phyloP scores from a whole-genome alignment of 1,139 yeast species.

The Candida tunisiensis region DNA sequence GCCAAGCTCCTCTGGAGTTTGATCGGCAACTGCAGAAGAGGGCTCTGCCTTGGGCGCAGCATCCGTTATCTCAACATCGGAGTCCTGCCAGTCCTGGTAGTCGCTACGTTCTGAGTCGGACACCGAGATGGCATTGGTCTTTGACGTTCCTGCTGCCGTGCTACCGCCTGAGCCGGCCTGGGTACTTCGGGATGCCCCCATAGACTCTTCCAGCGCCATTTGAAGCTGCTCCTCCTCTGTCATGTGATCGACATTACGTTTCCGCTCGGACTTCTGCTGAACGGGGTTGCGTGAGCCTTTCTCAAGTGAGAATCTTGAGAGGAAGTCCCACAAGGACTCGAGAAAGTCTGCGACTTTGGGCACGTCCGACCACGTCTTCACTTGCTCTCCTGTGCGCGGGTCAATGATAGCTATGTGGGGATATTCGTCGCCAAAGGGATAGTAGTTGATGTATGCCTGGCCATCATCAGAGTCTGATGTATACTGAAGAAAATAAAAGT shows the following conservation, averaged over 20 bases:
- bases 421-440: conserved; percentile 42
- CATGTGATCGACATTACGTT: conserved; percentile 21
- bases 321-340: conserved; percentile 23
- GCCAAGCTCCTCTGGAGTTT: conserved; percentile 6
- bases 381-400: conserved; percentile 88
- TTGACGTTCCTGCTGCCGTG: neutral
- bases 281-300: conserved; percentile 56
- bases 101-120: conserved; percentile 12
- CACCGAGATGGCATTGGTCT: neutral
- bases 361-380: conserved; percentile 56
- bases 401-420: conserved; percentile 92
- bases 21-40: conserved; percentile 3
- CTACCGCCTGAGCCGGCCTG: conserved; percentile 9
- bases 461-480: conserved; percentile 68
- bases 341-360: conserved; percentile 46
- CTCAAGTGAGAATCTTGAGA: conserved; percentile 35
- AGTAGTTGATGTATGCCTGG: conserved; percentile 48
- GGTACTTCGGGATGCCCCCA: conserved; percentile 17
- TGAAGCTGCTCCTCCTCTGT: conserved; percentile 79
- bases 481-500: conserved; percentile 52
- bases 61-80: conserved; percentile 1
- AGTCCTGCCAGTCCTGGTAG: neutral
- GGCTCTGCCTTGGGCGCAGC: conserved; percentile 1
- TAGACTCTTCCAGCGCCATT: conserved; percentile 56
- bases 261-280: conserved; percentile 12